phyloP scores from a whole-genome alignment of 345 rosid genomes.

The Populus pruinosa region DNA sequence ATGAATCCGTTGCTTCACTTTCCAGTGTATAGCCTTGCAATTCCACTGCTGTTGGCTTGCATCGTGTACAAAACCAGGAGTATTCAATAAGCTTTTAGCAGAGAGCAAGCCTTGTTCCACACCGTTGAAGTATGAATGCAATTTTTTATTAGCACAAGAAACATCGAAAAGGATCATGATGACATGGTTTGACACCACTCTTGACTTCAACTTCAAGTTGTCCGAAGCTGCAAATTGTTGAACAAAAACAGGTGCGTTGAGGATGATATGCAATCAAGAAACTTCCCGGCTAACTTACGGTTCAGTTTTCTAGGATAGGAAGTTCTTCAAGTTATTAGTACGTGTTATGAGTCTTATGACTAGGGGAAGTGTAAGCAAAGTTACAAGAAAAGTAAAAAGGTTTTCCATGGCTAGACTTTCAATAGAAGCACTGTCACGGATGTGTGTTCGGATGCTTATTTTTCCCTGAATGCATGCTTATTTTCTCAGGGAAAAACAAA shows the following conservation, averaged over 20 bases:
- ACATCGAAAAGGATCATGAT: not conserved
- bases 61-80: slow-evolving; percentile 46
- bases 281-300: not conserved
- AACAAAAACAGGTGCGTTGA: not conserved
- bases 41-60: slow-evolving; percentile 59
- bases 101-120: not conserved
- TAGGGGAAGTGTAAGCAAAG: not conserved
- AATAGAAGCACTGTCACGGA: not conserved
- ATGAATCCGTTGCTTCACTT: slow-evolving; percentile 77
- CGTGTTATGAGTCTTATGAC: not conserved
- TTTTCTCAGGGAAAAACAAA: not conserved
- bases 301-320: not conserved
- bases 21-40: slow-evolving; percentile 60
- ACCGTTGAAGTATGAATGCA: not conserved
- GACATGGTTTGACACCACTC: not conserved
- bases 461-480: not conserved
- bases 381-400: not conserved
- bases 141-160: not conserved
- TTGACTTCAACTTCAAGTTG: not conserved
- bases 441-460: not conserved
- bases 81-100: slow-evolving; percentile 15
- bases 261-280: not conserved
- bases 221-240: not conserved
- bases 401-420: not conserved
- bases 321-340: not conserved